A percentile compares a stretch with the other conserved stretches of the same genome.
Evolutionary conservation across 805 yeast genomes (phyloP).

Genomic region (Yarrowia yakushimensis): DNA sequence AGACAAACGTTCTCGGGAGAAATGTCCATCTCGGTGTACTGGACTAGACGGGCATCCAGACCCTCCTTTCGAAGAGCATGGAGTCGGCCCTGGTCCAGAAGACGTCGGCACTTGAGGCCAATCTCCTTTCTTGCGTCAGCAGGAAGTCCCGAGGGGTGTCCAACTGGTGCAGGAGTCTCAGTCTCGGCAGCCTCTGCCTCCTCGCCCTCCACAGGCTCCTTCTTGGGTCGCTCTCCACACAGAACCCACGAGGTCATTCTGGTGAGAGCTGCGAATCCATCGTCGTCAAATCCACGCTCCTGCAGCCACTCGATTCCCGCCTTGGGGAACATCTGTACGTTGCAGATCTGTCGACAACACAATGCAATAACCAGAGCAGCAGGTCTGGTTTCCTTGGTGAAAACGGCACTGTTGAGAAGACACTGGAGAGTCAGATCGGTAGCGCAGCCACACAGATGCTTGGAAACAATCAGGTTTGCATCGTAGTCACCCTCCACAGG

Average conservation of each 20-base stretch:
- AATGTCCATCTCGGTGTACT: conserved; percentile 53
- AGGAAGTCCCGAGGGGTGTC: conserved; percentile 48
- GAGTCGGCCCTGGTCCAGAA: conserved; percentile 71
- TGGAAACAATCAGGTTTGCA: conserved; percentile 52
- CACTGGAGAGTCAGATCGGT: conserved; percentile 79
- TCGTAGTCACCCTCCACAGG: conserved; percentile 30
- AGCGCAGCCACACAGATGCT: conserved; percentile 92
- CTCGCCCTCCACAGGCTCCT: conserved; percentile 40
- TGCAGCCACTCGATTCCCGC: conserved; percentile 45
- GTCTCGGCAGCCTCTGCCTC: conserved; percentile 31
- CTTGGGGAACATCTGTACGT: conserved; percentile 52
- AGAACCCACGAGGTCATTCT: conserved; percentile 89
- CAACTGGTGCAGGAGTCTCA: background rate
- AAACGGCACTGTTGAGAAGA: conserved; percentile 42
- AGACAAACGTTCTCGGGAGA: conserved; percentile 72
- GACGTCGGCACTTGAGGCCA: conserved; percentile 67
- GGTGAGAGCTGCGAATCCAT: conserved; percentile 45
- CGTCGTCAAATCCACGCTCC: conserved; percentile 32
- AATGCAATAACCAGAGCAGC: conserved; percentile 64
- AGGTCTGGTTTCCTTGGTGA: conserved; percentile 3
- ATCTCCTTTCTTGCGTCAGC: conserved; percentile 50
- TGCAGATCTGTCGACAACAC: conserved; percentile 89
- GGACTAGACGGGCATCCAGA: conserved; percentile 47
- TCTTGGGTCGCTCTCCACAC: conserved; percentile 53
- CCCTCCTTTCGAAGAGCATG: conserved; percentile 42